Conservation (phyloP, 371 early-diverging fungal genomes). For the Syncephalastrum racemosum region DNA sequence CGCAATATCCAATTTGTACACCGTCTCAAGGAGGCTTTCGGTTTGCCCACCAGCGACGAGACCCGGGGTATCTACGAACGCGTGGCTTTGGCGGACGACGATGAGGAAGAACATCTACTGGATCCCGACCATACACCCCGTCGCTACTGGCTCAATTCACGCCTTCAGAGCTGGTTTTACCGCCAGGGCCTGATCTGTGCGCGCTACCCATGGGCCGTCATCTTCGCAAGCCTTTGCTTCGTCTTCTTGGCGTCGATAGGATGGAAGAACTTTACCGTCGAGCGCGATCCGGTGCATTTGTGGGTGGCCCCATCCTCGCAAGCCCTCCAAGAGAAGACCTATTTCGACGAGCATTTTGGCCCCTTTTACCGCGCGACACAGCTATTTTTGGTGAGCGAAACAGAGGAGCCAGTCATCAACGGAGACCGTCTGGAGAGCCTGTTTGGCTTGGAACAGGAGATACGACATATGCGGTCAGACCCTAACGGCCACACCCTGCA, state of each 20-base stretch:
- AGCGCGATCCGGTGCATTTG: constrained; percentile 65
- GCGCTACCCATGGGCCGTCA: constrained; percentile 58
- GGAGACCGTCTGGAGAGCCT: constrained; percentile 46
- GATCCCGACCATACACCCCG: constrained; percentile 61
- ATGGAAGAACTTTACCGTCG: constrained; percentile 59
- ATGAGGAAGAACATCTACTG: constrained; percentile 39
- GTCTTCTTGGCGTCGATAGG: constrained; percentile 56
- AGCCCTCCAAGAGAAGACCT: constrained; percentile 61
- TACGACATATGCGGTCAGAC: constrained; percentile 44
- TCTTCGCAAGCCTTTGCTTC: constrained; percentile 42
- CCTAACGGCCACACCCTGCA: constrained; percentile 35
- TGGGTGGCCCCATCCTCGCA: constrained; percentile 73
- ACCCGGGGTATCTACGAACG: constrained; percentile 50
- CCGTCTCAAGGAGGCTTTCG: constrained; percentile 20
- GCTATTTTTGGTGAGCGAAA: constrained; percentile 59
- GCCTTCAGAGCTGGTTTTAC: constrained; percentile 67
- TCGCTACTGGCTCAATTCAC: constrained; percentile 61
- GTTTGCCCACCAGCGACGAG: neutral
- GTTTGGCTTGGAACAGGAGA: constrained; percentile 57
- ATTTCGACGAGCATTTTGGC: constrained; percentile 70
- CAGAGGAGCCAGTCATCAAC: constrained; percentile 42
- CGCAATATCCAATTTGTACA: constrained; percentile 15
- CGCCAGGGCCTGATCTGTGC: constrained; percentile 67
- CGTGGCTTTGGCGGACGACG: constrained; percentile 47
- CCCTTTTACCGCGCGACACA: constrained; percentile 78